Evolutionary conservation across 768 basidiomycete species (phyloP), one percentile per base, ranked within the genome.

Genomic region (Suillus bovinus): DNA sequence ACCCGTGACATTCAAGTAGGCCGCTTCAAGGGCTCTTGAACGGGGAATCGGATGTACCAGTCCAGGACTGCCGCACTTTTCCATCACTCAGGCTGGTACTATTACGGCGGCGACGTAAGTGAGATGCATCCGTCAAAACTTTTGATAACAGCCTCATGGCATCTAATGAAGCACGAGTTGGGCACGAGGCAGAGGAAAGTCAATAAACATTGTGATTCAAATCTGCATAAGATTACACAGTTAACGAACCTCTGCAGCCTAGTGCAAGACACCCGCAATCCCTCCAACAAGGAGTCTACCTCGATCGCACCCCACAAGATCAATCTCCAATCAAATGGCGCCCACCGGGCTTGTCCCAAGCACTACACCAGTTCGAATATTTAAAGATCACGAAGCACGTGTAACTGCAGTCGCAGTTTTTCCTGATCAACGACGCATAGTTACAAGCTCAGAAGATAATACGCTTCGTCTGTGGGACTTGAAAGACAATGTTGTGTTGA

Each of bases 81-180:
- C 82, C 84, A 8, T 63, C 74, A 6, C 14, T n/a, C n/a, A n/a
- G n/a, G n/a, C n/a, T n/a, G n/a, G n/a, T 16, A 11, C 8, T 34
- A 34, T 10, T 34, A 10, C 33, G 9, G 46, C 24, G 7, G 46
- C 24, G 14, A 14, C 14, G 24, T 24, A 47, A 24, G 13, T 27
- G 14, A 14, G 24, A 47, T 14, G 22, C 24, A 16, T 24, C 11
- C 20, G 39, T 17, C 39, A 41, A 41, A 17, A 17, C 38, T 42
- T 9, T 11, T 44, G n/a, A 22, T n/a, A 44, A 22, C n/a, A 44
- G 44, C 44, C 44, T 44, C n/a, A 22, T 44, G n/a, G 13, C 7
- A 24, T 47, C 22, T 24, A 47, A 47, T 24, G 24, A 47, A 14
- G n/a, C 44, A 44, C 10, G 44, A 44, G n/a, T 24, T 14, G 24